A percentile compares a stretch with the other conserved stretches of the same genome.
Conservation (phyloP, 768 basidiomycete species). For the Lactarius hatsudake region DNA sequence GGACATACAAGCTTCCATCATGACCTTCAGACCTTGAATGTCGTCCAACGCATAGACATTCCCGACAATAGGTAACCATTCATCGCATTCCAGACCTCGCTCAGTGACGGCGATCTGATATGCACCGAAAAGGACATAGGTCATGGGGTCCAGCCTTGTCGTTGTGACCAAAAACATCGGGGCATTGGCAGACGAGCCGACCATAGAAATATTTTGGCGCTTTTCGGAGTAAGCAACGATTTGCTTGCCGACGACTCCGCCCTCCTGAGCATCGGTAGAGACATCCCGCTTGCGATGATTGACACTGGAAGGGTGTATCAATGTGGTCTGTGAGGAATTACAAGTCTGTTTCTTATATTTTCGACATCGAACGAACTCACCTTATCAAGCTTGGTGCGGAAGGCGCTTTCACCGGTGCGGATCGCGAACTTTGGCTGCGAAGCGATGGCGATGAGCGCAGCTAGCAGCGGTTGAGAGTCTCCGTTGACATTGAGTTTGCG, state of each 20-base stretch:
- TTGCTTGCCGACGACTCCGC: constrained; percentile 54
- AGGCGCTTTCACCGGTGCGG: constrained; percentile 60
- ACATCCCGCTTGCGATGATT: constrained; percentile 64
- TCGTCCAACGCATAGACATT: constrained; percentile 74
- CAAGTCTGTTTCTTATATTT: constrained; percentile 10
- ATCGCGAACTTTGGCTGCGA: constrained; percentile 91
- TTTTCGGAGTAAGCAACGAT: constrained; percentile 84
- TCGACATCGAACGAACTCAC: constrained; percentile 40
- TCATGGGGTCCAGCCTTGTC: constrained; percentile 83
- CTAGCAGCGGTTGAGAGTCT: constrained; percentile 72
- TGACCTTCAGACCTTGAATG: constrained; percentile 72
- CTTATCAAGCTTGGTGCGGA: constrained; percentile 80
- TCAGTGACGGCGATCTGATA: constrained; percentile 68
- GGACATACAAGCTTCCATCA: constrained; percentile 81
- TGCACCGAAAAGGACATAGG: constrained; percentile 89
- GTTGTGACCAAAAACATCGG: constrained; percentile 74
- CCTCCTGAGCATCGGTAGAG: constrained; percentile 33
- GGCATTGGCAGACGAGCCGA: constrained; percentile 36
- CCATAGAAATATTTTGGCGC: constrained; percentile 63
- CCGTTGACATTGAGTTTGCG: constrained; percentile 66
- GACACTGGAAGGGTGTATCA: constrained; percentile 86
- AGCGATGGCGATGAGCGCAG: constrained; percentile 81
- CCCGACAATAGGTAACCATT: constrained; percentile 84
- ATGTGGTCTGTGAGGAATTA: constrained; percentile 48
- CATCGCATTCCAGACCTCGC: constrained; percentile 80